Base-by-base conservation (phyloP, 2,329 filamentous ascomycete genomes). In the Pseudocercospora fuligena region DNA sequence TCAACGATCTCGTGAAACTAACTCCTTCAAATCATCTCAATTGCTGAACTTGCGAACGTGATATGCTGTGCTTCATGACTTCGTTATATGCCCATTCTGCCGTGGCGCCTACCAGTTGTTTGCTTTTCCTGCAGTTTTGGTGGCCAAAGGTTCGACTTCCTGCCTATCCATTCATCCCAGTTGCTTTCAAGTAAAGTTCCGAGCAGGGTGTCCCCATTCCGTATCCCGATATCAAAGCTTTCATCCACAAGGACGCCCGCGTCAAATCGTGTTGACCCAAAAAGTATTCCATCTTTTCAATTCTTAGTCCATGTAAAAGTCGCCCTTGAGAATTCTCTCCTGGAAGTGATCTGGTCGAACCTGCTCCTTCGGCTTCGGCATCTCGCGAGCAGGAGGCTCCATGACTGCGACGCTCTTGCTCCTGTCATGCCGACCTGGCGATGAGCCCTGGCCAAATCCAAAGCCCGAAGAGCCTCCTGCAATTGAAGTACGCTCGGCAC, bases 271-370 rank as follows among this genome's bases (percentile, higher is more conserved):
- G 5, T 36, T 16, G 21, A 14, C 19, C 23, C 33, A 43, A 27
- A 43, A 36, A 11, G 5, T 23, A 9, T 58, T 43, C 56, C 27
- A 21, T 23, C 31, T 58, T 33, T 58, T 58, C 31, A 14, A n/a
- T 8, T 19, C 9, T 33, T 58, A 58, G 56, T 97, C 94, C 93
- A 98, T 97, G 83, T 95, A 95, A 76, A 99, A 98, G 77, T 99
- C 95, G 54, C 94, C 95, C 82, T 97, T 95, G 72, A 99, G 86
- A 75, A 99, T 98, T 72, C 96, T 89, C 85, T 99, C 95, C 80
- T 97, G 94, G 82, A 97, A 95, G 69, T 91, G 91, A 82, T 99
- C 95, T 31, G 94, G 94, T 29, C 81, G 79, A 70, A 79, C 81
- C 33, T 80, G 76, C 60, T 80, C 76, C 84, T 94, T 96, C 49